phyloP scores from a whole-genome alignment of 192 early-diverging fungal species.

The Phlyctochytrium bullatum region DNA sequence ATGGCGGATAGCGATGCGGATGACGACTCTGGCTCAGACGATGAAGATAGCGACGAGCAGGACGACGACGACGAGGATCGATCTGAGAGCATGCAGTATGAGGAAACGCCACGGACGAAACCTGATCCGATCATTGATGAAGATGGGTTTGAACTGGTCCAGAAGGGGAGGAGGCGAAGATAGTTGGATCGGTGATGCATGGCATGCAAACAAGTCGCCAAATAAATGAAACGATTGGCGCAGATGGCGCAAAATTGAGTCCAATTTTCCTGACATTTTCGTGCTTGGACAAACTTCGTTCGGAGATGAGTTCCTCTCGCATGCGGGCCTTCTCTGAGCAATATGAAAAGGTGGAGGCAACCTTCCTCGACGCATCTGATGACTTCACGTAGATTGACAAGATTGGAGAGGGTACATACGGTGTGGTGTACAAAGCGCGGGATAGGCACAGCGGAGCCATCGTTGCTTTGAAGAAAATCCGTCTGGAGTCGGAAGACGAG shows the following conservation, averaged over 20 bases:
- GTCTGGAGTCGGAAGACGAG: conserved; percentile 52
- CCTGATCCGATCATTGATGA: conserved; percentile 46
- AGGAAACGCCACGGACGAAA: background rate
- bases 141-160: conserved; percentile 53
- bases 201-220: too few relatives aligned
- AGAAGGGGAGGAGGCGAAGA: conserved; percentile 20
- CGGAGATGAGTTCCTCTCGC: too few relatives aligned
- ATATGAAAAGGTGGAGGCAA: too few relatives aligned
- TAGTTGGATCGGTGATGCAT: conserved; percentile 3
- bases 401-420: conserved; percentile 78
- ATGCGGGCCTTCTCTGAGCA: too few relatives aligned
- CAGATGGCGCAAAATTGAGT: too few relatives aligned
- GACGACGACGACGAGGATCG: conserved; percentile 7
- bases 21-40: conserved; percentile 61
- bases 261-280: too few relatives aligned
- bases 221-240: too few relatives aligned
- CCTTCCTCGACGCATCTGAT: too few relatives aligned
- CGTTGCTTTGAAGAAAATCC: conserved; percentile 92
- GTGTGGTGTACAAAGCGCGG: conserved; percentile 99
- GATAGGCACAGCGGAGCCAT: conserved; percentile 91
- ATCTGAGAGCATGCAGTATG: background rate
- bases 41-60: conserved; percentile 70
- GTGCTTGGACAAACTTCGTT: too few relatives aligned
- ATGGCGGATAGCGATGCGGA: conserved; percentile 70
- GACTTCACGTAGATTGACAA: too few relatives aligned